These are phyloP conservation scores for Orbilia ellipsospora DNA, from an alignment of 2,329 filamentous ascomycete genomes.

Conservation along the genomic window DNA sequence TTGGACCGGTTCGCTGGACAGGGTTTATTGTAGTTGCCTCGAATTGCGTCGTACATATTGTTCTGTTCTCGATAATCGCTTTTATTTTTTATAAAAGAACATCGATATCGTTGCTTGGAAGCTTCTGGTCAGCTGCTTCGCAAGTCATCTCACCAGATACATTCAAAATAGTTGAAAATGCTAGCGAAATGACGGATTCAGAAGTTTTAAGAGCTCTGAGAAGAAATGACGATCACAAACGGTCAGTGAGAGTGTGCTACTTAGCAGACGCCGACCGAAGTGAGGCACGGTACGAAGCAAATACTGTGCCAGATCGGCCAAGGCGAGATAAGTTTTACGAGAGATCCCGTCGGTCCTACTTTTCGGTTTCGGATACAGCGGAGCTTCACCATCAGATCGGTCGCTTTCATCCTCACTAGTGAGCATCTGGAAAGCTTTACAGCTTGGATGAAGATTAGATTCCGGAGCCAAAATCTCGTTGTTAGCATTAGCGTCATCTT, in stretches of 20 bases:
- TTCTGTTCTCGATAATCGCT: neutral
- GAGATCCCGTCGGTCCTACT: neutral
- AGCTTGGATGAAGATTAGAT: too few species aligned
- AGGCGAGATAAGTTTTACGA: neutral
- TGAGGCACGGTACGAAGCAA: neutral
- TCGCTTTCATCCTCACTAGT: too few species aligned
- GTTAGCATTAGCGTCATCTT: too few species aligned
- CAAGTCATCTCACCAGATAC: conserved; percentile 10
- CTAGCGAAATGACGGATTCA: neutral
- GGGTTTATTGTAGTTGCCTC: neutral
- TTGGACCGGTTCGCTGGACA: neutral
- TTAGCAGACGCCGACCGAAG: neutral
- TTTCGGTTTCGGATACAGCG: neutral
- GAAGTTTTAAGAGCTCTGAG: neutral
- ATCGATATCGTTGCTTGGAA: neutral
- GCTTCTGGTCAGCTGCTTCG: conserved; percentile 1
- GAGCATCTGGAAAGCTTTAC: too few species aligned
- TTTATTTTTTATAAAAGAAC: conserved; percentile 3
- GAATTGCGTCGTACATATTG: neutral
- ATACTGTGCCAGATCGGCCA: neutral
- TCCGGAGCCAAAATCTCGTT: too few species aligned
- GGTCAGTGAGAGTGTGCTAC: neutral
- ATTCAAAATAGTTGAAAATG: neutral
- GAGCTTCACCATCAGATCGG: too few species aligned
- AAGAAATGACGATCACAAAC: neutral